Conservation (phyloP, 192 early-diverging fungal species). For the Dispira parvispora region DNA sequence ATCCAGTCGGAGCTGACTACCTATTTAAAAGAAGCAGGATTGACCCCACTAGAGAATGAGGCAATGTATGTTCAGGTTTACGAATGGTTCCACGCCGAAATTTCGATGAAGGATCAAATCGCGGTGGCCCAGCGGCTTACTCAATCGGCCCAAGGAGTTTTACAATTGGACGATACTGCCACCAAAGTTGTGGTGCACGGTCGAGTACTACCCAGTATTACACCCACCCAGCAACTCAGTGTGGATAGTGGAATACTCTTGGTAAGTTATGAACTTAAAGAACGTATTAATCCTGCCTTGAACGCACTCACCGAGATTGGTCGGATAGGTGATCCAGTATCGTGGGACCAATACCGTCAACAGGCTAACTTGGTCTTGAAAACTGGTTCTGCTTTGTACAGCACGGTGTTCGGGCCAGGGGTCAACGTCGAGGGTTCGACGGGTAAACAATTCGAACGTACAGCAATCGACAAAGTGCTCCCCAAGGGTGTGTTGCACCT, state of each 20-base stretch:
- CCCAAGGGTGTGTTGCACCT: too few species aligned
- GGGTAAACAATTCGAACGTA: too few species aligned
- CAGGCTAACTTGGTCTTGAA: not conserved
- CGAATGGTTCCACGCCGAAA: too few species aligned
- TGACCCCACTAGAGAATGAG: too few species aligned
- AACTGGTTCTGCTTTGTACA: not conserved
- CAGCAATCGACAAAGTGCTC: too few species aligned
- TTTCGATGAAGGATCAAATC: too few species aligned
- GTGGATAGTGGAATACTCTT: constrained; percentile 41
- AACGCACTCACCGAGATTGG: constrained; percentile 12
- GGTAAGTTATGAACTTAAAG: constrained; percentile 33
- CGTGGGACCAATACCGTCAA: constrained; percentile 12
- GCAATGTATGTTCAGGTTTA: too few species aligned
- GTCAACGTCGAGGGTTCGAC: too few species aligned
- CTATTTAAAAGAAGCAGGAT: too few species aligned
- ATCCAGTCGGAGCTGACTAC: too few species aligned
- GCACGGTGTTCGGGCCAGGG: not conserved
- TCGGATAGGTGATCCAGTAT: not conserved
- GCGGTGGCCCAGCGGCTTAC: too few species aligned
- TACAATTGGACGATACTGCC: constrained; percentile 12
- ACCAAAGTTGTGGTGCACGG: constrained; percentile 42
- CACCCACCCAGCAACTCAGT: constrained; percentile 22
- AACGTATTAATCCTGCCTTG: constrained; percentile 24
- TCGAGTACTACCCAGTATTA: constrained; percentile 31
- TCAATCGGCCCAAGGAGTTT: constrained; percentile 8